Conservation (phyloP, 345 rosid genomes). For the Microcos paniculata region DNA sequence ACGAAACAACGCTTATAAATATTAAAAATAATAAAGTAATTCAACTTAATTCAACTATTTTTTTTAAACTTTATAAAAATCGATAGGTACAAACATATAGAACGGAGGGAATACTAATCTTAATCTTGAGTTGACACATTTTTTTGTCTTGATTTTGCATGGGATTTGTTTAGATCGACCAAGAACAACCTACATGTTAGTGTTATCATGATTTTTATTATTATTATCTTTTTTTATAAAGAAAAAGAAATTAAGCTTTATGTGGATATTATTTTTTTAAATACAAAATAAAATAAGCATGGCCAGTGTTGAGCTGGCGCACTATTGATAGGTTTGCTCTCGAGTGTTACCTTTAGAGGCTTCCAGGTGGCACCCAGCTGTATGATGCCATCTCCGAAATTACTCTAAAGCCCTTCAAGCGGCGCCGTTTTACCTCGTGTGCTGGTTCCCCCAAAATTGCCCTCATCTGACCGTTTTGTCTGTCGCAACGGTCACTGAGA, state of each 20-base stretch:
- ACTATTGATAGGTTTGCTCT: conserved; percentile 13
- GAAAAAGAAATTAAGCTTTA: not conserved
- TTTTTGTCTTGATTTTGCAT: too few relatives aligned
- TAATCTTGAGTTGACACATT: too few relatives aligned
- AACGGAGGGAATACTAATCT: too few relatives aligned
- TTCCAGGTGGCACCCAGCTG: conserved; percentile 55
- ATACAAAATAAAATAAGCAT: not conserved
- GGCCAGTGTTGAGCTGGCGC: conserved; percentile 40
- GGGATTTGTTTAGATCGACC: too few relatives aligned
- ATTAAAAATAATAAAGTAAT: too few relatives aligned
- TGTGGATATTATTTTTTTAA: not conserved
- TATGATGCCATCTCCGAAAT: conserved; percentile 5
- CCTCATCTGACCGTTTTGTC: conserved; percentile 25
- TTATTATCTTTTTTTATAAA: too few relatives aligned
- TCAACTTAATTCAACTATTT: too few relatives aligned
- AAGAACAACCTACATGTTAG: too few relatives aligned
- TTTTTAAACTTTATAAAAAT: too few relatives aligned
- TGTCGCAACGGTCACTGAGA: conserved; percentile 36
- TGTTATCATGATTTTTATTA: too few relatives aligned
- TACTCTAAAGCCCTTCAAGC: conserved; percentile 9
- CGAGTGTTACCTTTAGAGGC: conserved; percentile 17
- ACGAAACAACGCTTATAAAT: too few relatives aligned
- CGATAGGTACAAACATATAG: too few relatives aligned
- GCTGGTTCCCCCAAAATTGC: not conserved
- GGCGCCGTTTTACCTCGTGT: conserved; percentile 10